Evolutionary conservation across 2,329 filamentous ascomycete species (phyloP).

Genomic region (Trichoderma atroviride): DNA sequence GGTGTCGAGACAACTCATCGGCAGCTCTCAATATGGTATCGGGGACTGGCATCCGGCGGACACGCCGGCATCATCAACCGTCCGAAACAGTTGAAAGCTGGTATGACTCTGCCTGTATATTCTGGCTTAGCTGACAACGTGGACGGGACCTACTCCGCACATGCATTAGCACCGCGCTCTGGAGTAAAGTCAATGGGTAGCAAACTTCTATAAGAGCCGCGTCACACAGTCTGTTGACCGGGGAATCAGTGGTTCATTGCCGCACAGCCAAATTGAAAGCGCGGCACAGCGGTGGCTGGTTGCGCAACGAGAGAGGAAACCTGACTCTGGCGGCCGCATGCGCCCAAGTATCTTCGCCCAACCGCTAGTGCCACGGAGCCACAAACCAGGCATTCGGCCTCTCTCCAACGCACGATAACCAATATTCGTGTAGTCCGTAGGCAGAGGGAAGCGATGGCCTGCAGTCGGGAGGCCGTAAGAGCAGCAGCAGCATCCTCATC

Average conservation of each 20-base stretch:
- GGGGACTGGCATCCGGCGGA: conserved; percentile 15
- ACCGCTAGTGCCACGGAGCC: not conserved
- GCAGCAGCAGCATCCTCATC: not conserved
- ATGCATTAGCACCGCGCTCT: conserved; percentile 21
- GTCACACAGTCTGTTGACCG: conserved; percentile 17
- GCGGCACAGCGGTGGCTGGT: conserved; percentile 6
- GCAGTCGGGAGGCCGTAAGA: not conserved
- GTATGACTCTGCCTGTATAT: conserved; percentile 3
- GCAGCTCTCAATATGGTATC: conserved; percentile 12
- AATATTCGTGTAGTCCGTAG: not conserved
- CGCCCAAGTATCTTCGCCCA: conserved; percentile 8
- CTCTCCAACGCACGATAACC: not conserved
- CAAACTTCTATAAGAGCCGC: conserved; percentile 24
- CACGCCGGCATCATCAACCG: conserved; percentile 11
- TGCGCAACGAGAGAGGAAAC: conserved; percentile 3
- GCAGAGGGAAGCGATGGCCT: not conserved
- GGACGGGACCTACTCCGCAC: conserved; percentile 23
- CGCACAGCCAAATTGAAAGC: not conserved
- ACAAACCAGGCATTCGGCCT: not conserved
- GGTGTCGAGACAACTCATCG: conserved; percentile 27
- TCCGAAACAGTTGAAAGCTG: conserved; percentile 2
- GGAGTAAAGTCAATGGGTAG: conserved; percentile 10
- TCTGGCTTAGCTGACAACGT: conserved; percentile 17
- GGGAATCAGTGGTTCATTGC: conserved; percentile 14
- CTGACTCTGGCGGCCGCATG: conserved; percentile 5